Conservation (phyloP, 768 basidiomycete genomes). For the Calocera cornea region DNA sequence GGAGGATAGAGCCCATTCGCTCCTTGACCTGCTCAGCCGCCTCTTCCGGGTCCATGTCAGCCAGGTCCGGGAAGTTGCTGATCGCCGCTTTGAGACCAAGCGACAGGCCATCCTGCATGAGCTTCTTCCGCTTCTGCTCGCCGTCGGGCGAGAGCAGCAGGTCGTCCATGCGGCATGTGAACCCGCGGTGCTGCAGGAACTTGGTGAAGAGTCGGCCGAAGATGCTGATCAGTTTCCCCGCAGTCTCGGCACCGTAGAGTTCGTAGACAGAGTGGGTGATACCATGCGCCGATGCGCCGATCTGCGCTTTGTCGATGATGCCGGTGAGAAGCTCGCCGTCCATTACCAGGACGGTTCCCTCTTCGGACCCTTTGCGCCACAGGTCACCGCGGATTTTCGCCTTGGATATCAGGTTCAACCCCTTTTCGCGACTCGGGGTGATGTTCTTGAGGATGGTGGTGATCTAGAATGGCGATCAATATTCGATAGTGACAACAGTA, state of each 20-base stretch:
- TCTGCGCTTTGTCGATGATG: slow-evolving; percentile 92
- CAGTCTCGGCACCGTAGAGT: slow-evolving; percentile 77
- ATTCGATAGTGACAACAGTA: too few species aligned
- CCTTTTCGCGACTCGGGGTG: slow-evolving; percentile 62
- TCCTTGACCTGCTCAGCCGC: slow-evolving; percentile 47
- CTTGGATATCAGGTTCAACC: slow-evolving; percentile 71
- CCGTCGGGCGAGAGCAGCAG: slow-evolving; percentile 75
- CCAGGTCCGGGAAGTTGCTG: slow-evolving; percentile 73
- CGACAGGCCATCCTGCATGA: slow-evolving; percentile 51
- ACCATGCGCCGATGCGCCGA: slow-evolving; percentile 91
- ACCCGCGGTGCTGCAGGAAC: slow-evolving; percentile 90
- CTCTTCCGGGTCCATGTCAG: slow-evolving; percentile 11
- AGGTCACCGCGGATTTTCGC: slow-evolving; percentile 79
- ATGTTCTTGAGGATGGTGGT: slow-evolving; percentile 89
- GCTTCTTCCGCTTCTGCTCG: slow-evolving; percentile 49
- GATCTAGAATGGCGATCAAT: slow-evolving; percentile 42
- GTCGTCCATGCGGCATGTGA: slow-evolving; percentile 99
- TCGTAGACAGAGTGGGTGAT: slow-evolving; percentile 96
- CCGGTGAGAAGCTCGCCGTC: slow-evolving; percentile 90
- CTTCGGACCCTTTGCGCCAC: slow-evolving; percentile 46
- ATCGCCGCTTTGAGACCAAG: slow-evolving; percentile 80
- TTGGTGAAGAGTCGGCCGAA: slow-evolving; percentile 92
- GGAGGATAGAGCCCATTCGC: slow-evolving; percentile 79
- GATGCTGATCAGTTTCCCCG: slow-evolving; percentile 83
- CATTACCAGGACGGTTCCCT: slow-evolving; percentile 79